Evolutionary conservation across 805 yeast genomes (phyloP), one percentile per base, ranked within the genome.

Genomic region (Wickerhamiella domercqiae): DNA sequence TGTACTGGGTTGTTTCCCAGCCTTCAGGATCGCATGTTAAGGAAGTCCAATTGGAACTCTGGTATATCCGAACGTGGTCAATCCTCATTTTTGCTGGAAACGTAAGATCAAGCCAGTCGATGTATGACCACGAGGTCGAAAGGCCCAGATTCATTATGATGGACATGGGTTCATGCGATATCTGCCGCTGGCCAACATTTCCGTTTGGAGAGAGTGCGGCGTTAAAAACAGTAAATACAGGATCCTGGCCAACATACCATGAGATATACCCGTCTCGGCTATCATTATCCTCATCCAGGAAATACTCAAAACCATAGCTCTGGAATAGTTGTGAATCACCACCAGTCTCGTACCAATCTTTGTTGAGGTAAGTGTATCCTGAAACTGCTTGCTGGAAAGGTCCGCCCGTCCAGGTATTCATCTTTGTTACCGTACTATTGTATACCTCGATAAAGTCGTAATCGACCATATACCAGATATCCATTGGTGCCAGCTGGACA

Each of bases 301-400:
- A 54, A 53, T 76, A 83, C 61, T 87, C 96, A 44, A 69, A 71
- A 0, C 80, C 90, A 51, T 70, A 83, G 32, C 64, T 68, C 57
- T 87, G 97, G 64, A 59, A 87, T n/a, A 42, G 40, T 59, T 66
- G 5, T 19, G 52, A 38, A 15, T 38, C 39, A 34, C 82, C 82
- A 7, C 30, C 30, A 41, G 52, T 56, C 52, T 82, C 76, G 57
- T 79, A 86, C 96, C 97, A 87, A 0, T 73, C 63, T 2, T 73
- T 64, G 57, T 84, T 86, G 47, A 87, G 63, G 2, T 81, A 76
- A 0, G 95, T 70, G 5, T 73, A 71, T 1, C 76, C 93, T 3
- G 95, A 82, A 14, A 87, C 67, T 35, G 95, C 96, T 60, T 87
- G 87, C 62, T 87, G 97, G 60, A 67, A 73, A 1, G 95, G 94